These are phyloP conservation scores for Leishmania guyanensis DNA, from an alignment of 208 protist genomes.

Conservation along the genomic window DNA sequence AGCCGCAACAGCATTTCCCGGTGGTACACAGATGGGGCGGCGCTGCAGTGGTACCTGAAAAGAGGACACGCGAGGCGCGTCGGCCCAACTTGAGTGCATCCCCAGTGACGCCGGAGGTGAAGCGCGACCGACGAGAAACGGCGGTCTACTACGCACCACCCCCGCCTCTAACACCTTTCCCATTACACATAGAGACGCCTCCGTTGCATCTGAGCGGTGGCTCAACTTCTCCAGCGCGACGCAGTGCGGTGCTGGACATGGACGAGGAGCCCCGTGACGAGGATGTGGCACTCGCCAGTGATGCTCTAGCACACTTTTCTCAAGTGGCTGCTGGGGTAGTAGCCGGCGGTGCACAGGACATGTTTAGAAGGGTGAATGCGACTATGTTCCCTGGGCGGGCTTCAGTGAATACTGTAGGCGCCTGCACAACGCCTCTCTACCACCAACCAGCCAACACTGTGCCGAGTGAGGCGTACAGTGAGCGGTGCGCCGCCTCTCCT, in stretches of 20 bases:
- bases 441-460: slow-evolving; percentile 22
- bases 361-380: too few relatives aligned
- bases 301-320: neutral
- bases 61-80: slow-evolving; percentile 10
- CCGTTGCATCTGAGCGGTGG: neutral
- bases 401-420: neutral
- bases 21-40: neutral
- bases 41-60: slow-evolving; percentile 7
- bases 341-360: neutral
- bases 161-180: slow-evolving; percentile 4
- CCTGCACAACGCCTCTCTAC: slow-evolving; percentile 11
- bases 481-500: slow-evolving; percentile 39
- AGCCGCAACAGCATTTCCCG: neutral
- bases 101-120: slow-evolving; percentile 22
- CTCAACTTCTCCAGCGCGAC: slow-evolving; percentile 1
- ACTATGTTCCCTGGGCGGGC: neutral
- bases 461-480: slow-evolving; percentile 8
- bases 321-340: neutral
- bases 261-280: slow-evolving; percentile 9
- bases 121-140: slow-evolving; percentile 23
- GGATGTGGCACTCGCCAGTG: neutral
- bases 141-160: neutral
- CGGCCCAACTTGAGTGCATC: slow-evolving; percentile 3
- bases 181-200: neutral
- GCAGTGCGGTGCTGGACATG: slow-evolving; percentile 26